These are phyloP conservation scores for Ochromonadaceae sp. DNA, from an alignment of 352 stramenopile species.

Conservation along the genomic window DNA sequence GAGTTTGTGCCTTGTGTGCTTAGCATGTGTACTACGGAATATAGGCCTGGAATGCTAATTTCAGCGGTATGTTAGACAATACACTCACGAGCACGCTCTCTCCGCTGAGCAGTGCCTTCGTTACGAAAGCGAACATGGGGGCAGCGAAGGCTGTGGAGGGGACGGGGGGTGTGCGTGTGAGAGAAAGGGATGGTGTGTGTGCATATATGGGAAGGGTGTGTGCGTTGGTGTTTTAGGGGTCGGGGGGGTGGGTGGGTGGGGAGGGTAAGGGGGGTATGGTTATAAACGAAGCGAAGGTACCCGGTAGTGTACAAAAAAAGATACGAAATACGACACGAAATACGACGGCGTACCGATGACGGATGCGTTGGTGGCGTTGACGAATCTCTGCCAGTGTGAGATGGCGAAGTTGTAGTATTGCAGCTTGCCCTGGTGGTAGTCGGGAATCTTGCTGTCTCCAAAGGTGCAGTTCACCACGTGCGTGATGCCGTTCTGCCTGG, in stretches of 20 bases:
- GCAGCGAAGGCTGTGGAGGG: slow-evolving; percentile 8
- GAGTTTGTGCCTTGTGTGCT: too few species aligned
- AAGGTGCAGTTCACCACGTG: slow-evolving; percentile 10
- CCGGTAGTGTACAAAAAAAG: too few species aligned
- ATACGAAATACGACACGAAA: too few species aligned
- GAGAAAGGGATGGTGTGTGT: too few species aligned
- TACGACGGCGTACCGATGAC: slow-evolving; percentile 20
- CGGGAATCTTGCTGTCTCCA: slow-evolving; percentile 8
- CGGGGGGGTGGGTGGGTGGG: too few species aligned
- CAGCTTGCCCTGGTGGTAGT: not conserved
- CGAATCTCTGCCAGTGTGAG: slow-evolving; percentile 12
- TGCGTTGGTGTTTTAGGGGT: too few species aligned
- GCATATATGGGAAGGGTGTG: too few species aligned
- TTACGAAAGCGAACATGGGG: slow-evolving; percentile 24
- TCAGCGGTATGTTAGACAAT: too few species aligned
- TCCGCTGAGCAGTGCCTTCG: slow-evolving; percentile 11
- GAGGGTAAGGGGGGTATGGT: too few species aligned
- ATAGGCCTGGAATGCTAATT: too few species aligned
- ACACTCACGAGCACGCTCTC: slow-evolving; percentile 6
- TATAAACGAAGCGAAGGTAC: too few species aligned
- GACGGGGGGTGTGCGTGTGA: slow-evolving; percentile 1
- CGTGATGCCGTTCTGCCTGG: slow-evolving; percentile 10
- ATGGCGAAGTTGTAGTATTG: slow-evolving; percentile 15
- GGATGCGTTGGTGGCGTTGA: slow-evolving; percentile 15
- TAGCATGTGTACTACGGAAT: too few species aligned